A percentile compares a stretch with the other conserved stretches of the same genome.
These are phyloP conservation scores for Wickerhamiella parazyma DNA, from an alignment of 805 yeast species.

Conservation along the genomic window DNA sequence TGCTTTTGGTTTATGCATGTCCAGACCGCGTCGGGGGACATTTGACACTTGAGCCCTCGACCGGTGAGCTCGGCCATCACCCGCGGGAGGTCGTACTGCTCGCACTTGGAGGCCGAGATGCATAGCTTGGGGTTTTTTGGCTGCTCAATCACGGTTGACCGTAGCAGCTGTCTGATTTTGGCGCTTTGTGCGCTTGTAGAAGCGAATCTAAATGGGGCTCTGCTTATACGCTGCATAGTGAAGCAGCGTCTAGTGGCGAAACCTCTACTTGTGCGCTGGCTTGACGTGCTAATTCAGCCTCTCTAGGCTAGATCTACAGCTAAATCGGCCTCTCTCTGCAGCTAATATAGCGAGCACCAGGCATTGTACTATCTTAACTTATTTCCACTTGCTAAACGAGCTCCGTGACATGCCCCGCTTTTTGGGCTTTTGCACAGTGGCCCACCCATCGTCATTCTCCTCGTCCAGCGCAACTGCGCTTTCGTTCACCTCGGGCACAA, in stretches of 20 bases:
- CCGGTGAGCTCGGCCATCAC: slow-evolving; percentile 30
- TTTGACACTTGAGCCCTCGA: slow-evolving; percentile 26
- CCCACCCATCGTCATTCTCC: slow-evolving; percentile 21
- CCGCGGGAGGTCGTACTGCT: slow-evolving; percentile 44
- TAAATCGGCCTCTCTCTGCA: too few relatives aligned
- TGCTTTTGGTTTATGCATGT: slow-evolving; percentile 37
- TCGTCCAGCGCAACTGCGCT: slow-evolving; percentile 11
- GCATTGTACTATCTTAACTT: too few relatives aligned
- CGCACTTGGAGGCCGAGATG: slow-evolving; percentile 61
- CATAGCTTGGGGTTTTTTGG: slow-evolving; percentile 29
- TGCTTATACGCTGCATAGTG: slow-evolving; percentile 12
- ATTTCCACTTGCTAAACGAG: slow-evolving; percentile 2
- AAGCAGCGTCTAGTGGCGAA: too few relatives aligned
- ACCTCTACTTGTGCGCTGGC: too few relatives aligned
- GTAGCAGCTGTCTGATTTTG: slow-evolving; percentile 14
- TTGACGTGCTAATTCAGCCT: slow-evolving; percentile 10
- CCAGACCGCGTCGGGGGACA: slow-evolving; percentile 54
- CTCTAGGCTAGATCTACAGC: too few relatives aligned
- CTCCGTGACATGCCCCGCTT: slow-evolving; percentile 4
- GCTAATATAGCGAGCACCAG: too few relatives aligned
- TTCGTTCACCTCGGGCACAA: slow-evolving; percentile 1
- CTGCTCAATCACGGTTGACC: slow-evolving; percentile 12
- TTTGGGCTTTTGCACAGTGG: slow-evolving; percentile 12
- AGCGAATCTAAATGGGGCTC: background rate
- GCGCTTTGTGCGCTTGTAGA: slow-evolving; percentile 15